Evolutionary conservation across 208 protist species (phyloP).

Genomic region (Trypanosoma congolense): DNA sequence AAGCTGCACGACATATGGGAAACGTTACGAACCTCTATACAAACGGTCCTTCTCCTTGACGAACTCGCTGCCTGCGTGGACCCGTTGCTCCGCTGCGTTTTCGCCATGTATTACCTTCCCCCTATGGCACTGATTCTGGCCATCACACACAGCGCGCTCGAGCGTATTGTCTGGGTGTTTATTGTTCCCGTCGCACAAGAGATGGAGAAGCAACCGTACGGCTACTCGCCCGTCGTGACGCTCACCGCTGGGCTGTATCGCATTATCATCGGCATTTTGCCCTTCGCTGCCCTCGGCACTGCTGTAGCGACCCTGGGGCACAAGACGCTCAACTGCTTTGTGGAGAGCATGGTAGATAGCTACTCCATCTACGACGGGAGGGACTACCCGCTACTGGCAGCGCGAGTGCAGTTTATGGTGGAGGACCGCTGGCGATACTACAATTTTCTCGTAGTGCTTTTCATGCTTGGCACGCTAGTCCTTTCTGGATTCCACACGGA

Average conservation of each 20-base stretch:
- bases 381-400: conserved; percentile 73
- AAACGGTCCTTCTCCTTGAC: conserved; percentile 68
- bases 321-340: conserved; percentile 69
- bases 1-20: conserved; percentile 5
- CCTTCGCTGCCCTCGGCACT: conserved; percentile 58
- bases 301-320: conserved; percentile 59
- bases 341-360: conserved; percentile 75
- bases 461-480: conserved; percentile 20
- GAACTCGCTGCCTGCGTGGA: conserved; percentile 68
- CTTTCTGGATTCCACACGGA: conserved; percentile 45
- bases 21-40: conserved; percentile 39
- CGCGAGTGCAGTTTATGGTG: conserved; percentile 50
- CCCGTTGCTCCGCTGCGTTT: conserved; percentile 53
- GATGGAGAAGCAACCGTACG: conserved; percentile 67
- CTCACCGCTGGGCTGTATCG: conserved; percentile 49
- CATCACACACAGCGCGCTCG: conserved; percentile 73
- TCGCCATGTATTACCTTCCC: conserved; percentile 75
- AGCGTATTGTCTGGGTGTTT: conserved; percentile 80
- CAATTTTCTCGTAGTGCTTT: conserved; percentile 38
- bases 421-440: conserved; percentile 35
- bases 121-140: conserved; percentile 51
- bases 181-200: conserved; percentile 76
- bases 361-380: conserved; percentile 46
- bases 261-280: conserved; percentile 50
- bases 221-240: conserved; percentile 43